phyloP scores from a whole-genome alignment of 2,329 filamentous ascomycete genomes.

The Leptographium lundbergii region DNA sequence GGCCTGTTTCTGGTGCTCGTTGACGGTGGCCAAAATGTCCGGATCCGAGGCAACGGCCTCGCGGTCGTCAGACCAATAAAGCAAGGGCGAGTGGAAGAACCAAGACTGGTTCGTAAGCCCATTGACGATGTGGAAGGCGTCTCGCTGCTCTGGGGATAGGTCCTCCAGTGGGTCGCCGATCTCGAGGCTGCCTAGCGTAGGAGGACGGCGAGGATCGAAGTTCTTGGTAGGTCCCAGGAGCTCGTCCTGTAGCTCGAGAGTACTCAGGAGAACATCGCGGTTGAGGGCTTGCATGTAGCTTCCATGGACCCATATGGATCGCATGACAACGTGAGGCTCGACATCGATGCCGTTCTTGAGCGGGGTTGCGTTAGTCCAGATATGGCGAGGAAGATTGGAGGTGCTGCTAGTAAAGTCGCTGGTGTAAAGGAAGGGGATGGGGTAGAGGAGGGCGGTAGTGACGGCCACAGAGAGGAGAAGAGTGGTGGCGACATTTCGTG shows the following conservation, averaged over 20 bases:
- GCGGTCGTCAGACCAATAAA: slow-evolving; percentile 64
- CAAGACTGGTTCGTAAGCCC: slow-evolving; percentile 51
- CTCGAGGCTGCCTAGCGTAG: neutral
- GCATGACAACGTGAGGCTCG: slow-evolving; percentile 63
- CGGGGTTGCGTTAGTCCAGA: slow-evolving; percentile 64
- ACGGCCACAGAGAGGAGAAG: slow-evolving; percentile 62
- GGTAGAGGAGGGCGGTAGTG: slow-evolving; percentile 58
- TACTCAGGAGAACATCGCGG: slow-evolving; percentile 49
- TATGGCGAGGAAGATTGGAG: slow-evolving; percentile 63
- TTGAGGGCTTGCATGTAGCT: slow-evolving; percentile 68
- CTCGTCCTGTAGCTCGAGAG: slow-evolving; percentile 56
- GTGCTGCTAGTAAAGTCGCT: slow-evolving; percentile 59
- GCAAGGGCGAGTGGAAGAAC: slow-evolving; percentile 72
- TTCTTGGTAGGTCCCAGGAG: slow-evolving; percentile 49
- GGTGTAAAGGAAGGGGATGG: slow-evolving; percentile 62
- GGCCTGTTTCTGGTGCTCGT: slow-evolving; percentile 45
- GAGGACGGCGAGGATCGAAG: slow-evolving; percentile 35
- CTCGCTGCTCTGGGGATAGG: slow-evolving; percentile 32
- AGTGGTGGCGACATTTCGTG: slow-evolving; percentile 61
- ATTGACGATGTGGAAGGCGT: slow-evolving; percentile 46
- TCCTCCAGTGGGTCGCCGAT: slow-evolving; percentile 17
- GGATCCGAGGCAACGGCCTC: slow-evolving; percentile 44
- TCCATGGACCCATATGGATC: slow-evolving; percentile 70
- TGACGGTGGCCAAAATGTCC: slow-evolving; percentile 57
- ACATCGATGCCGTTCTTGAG: slow-evolving; percentile 34